Evolutionary conservation across 2,329 filamentous ascomycete species (phyloP).

Genomic region (Elsinoe ampelina): DNA sequence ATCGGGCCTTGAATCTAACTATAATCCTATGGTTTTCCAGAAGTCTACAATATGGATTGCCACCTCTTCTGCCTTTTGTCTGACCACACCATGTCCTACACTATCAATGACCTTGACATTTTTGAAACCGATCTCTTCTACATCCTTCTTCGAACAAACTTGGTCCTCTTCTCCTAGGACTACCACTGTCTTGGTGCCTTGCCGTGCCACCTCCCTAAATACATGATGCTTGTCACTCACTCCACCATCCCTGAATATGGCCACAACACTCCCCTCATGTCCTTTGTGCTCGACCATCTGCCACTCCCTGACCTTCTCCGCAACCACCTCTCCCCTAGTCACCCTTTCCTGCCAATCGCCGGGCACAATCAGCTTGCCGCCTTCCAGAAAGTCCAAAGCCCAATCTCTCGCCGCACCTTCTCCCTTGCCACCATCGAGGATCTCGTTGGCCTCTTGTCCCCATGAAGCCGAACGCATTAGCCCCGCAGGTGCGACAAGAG

Average conservation of each 20-base stretch:
- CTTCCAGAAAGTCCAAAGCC: conserved; percentile 36
- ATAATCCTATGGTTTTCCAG: conserved; percentile 18
- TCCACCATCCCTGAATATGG: conserved; percentile 39
- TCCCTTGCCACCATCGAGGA: background rate
- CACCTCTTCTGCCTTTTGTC: conserved; percentile 32
- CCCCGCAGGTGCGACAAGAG: conserved; percentile 14
- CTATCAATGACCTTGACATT: conserved; percentile 31
- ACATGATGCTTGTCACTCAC: conserved; percentile 31
- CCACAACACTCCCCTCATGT: conserved; percentile 38
- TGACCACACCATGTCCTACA: conserved; percentile 35
- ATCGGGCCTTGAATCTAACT: background rate
- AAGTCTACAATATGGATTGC: conserved; percentile 26
- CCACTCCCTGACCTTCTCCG: conserved; percentile 42
- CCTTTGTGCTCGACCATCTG: conserved; percentile 39
- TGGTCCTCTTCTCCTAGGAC: conserved; percentile 14
- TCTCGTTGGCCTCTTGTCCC: conserved; percentile 15
- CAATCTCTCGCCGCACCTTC: conserved; percentile 29
- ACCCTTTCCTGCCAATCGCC: conserved; percentile 38
- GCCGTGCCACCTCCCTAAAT: conserved; percentile 24
- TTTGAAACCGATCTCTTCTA: conserved; percentile 27
- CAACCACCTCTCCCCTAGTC: conserved; percentile 35
- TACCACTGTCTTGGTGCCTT: conserved; percentile 7
- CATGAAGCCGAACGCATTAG: background rate
- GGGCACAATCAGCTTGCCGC: conserved; percentile 34
- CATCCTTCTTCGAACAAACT: conserved; percentile 24